Percentiles rank a stretch among this genome's conserved stretches.
These are phyloP conservation scores for Hippophae tibetana DNA, from an alignment of 306 rosid genomes.

Conservation along the genomic window DNA sequence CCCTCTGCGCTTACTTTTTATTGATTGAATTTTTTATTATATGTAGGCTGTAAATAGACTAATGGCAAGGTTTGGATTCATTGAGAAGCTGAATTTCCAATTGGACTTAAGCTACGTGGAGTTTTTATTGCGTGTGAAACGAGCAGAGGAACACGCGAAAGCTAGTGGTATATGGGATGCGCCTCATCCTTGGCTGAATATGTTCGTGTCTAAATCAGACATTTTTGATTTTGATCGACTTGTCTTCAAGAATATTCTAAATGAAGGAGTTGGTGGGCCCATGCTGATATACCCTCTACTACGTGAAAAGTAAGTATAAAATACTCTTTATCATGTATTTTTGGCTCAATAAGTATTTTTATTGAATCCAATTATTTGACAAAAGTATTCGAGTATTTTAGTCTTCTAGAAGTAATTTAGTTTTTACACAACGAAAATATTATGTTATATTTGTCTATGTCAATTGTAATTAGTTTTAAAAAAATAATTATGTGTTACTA, in stretches of 20 bases:
- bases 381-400: too few relatives aligned
- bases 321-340: background rate
- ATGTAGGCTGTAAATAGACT: conserved; percentile 42
- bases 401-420: too few relatives aligned
- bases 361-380: too few relatives aligned
- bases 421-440: too few relatives aligned
- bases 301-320: conserved; percentile 46
- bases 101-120: conserved; percentile 54
- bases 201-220: conserved; percentile 59
- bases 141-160: conserved; percentile 60
- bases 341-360: background rate
- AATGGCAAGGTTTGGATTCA: conserved; percentile 50
- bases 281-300: conserved; percentile 73
- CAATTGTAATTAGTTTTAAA: too few relatives aligned
- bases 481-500: too few relatives aligned
- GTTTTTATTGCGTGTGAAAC: conserved; percentile 77
- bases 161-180: conserved; percentile 73
- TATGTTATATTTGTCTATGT: too few relatives aligned
- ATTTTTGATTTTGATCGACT: conserved; percentile 52
- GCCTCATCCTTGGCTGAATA: conserved; percentile 92
- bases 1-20: conserved; percentile 1
- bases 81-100: conserved; percentile 40
- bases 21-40: background rate
- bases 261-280: conserved; percentile 82
- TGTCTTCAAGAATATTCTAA: conserved; percentile 59